Evolutionary conservation across 1,139 yeast species (phyloP), one percentile per base, ranked within the genome.

Genomic region (Candida albicans): DNA sequence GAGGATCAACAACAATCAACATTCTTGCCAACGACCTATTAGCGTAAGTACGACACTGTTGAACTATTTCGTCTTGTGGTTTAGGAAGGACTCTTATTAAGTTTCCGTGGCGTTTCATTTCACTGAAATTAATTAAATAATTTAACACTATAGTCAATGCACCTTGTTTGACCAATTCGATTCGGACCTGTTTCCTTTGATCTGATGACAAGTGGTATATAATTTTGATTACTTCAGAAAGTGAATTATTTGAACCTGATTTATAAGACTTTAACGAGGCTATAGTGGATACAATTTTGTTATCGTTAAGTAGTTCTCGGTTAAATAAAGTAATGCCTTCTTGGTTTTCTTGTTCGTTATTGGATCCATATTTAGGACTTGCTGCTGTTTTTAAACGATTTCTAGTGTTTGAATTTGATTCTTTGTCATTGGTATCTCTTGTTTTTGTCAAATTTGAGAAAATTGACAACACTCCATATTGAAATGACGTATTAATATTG

Each of bases 111-210:
- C 52, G 55, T 8, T 43, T 48, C 1, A 67, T 53, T 2, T 51
- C 55, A 44, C 78, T 71, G 26, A 50, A 57, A 41, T 58, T 61
- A 8, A 71, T 56, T 33, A 79, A 57, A 44, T 64, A 77, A 28
- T 66, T 66, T 8, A 78, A 45, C 0, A 70, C 39, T 1, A 73
- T 50, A 35, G 63, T 68, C 34, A 77, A 51, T 0, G 70, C 75
- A 0, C 82, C 82, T 51, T 77, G 80, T 39, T 69, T 65, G 11
- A 74, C 75, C 11, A 77, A 55, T 25, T 65, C 72, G n/a, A 61
- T 58, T 29, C 73, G 63, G 2, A 60, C 57, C 0, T 37, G 38
- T 38, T 59, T 59, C 4, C 52, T 55, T 39, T 62, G 70, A 35
- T 57, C 62, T 7, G 48, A 37, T 0, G 75, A 54, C 2, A 70